Evolutionary conservation across 2,329 filamentous ascomycete species (phyloP).

Genomic region (Curvularia sp.): DNA sequence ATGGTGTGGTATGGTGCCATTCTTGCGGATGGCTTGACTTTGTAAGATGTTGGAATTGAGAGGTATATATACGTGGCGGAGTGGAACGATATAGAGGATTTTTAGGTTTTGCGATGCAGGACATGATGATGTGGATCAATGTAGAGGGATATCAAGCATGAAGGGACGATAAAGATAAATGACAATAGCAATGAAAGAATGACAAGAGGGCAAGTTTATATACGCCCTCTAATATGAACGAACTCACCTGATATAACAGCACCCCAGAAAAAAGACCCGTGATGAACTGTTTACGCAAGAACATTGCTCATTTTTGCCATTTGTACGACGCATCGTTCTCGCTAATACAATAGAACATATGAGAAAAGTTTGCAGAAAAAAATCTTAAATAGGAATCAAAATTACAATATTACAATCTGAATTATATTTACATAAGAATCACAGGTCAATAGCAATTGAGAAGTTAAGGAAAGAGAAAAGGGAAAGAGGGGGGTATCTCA

Average conservation of each 20-base stretch:
- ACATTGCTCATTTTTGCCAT: not conserved
- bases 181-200: not conserved
- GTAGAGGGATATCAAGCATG: not conserved
- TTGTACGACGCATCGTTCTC: not conserved
- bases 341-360: not conserved
- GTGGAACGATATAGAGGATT: not conserved
- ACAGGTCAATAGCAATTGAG: not conserved
- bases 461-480: not conserved
- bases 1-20: slow-evolving; percentile 80
- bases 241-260: not conserved
- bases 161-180: not conserved
- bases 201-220: not conserved
- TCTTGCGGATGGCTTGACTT: slow-evolving; percentile 57
- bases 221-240: too few relatives aligned
- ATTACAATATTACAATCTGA: not conserved
- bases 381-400: not conserved
- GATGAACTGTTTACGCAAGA: not conserved
- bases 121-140: not conserved
- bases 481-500: not conserved
- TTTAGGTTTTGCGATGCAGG: not conserved
- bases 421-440: not conserved
- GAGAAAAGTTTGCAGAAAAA: not conserved
- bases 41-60: slow-evolving; percentile 2
- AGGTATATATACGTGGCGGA: not conserved
- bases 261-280: not conserved